Base-by-base conservation (phyloP, 1,284 basidiomycete genomes). In the Ganoderma meredithae region DNA sequence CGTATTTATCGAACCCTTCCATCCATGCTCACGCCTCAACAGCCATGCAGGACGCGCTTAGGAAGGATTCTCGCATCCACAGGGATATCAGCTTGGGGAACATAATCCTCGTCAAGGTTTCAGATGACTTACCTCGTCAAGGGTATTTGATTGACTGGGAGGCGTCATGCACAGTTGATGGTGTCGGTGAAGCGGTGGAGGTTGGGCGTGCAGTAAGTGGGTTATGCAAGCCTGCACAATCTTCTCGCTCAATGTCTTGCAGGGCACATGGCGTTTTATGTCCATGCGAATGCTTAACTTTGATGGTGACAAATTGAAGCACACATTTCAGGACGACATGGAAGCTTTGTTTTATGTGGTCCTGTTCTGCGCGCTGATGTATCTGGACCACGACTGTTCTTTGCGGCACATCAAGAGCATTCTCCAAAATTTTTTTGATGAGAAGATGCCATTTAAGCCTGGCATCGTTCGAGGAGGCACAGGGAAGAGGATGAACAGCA, bases 101-200 rank as follows among this genome's bases (percentile, higher is more conserved):
- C 43, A 69, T 71, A 40, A 64, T 71, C 1, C 58, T 71, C 2
- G 65, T 71, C 12, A 62, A 64, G 31, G 62, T 63, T 22, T 44
- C 59, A 1, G 65, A 40, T 4, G 33, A 25, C 5, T 7, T 19
- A 3, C 53, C 62, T 6, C 62, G 70, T 1, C 31, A n/a, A 47
- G 67, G 70, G 1, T 71, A 69, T 39, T 59, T 71, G 44, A 65
- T 71, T 13, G 70, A 71, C 22, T 71, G 70, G 70, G 70, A 69
- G 19, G 47, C 40, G 17, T 68, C 70, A 7, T 58, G 44, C 40
- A 19, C n/a, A 17, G 52, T 62, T 19, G 66, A 64, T 31, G 52
- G 62, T 2, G 40, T 36, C 10, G 69, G 69, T 1, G 9, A 33
- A 25, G 41, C 64, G 19, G 8, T 44, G 4, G 43, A 63, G 1